A percentile compares a stretch with the other conserved stretches of the same genome.
Evolutionary conservation across 768 basidiomycete genomes (phyloP).

Genomic region (Stropharia rugosoannulata): DNA sequence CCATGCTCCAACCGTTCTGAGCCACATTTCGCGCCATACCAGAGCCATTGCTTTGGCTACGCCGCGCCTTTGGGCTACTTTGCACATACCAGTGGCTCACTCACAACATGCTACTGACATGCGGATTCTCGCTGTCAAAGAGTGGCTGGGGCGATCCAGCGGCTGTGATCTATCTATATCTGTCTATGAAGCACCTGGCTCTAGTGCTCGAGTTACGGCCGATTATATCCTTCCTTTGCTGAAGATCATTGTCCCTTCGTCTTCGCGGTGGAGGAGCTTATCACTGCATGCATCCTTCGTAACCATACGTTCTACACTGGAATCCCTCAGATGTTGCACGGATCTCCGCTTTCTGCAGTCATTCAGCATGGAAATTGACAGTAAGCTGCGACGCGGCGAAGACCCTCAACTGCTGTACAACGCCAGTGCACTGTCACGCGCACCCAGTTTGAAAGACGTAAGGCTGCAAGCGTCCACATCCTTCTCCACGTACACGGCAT

Average conservation of each 20-base stretch:
- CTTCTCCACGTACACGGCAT: background rate
- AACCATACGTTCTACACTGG: no score
- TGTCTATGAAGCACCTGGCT: background rate
- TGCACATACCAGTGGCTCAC: background rate
- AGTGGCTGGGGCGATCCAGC: background rate
- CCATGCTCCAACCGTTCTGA: background rate
- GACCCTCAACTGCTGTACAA: background rate
- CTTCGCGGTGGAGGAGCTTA: background rate
- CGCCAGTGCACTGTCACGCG: background rate
- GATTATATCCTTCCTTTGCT: background rate
- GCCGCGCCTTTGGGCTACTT: background rate
- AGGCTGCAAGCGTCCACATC: background rate
- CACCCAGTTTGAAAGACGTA: background rate
- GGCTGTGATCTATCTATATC: background rate
- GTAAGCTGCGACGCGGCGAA: background rate
- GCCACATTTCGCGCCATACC: background rate
- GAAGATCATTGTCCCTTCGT: background rate
- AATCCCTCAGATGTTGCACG: no score
- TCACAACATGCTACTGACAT: background rate
- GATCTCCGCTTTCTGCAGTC: no score
- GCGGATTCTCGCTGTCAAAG: background rate
- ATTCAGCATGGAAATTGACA: no score
- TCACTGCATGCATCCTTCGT: no score
- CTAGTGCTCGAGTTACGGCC: background rate
- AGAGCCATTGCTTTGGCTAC: background rate